Base-by-base conservation (phyloP, 768 basidiomycete genomes). In the Suillus alpinus region DNA sequence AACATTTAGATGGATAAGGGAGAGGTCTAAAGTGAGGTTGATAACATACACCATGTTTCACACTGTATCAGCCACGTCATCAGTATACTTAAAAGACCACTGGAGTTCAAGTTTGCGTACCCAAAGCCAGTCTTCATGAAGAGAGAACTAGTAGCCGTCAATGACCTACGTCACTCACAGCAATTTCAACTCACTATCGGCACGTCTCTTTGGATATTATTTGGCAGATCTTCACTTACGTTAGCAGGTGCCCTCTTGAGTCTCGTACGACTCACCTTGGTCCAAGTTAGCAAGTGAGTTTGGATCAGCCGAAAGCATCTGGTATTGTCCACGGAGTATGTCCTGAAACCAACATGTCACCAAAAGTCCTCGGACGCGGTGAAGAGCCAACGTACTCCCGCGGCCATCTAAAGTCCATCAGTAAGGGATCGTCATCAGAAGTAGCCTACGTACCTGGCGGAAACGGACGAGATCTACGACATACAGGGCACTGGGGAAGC, bases 111-210 rank as follows among this genome's bases (percentile, higher is more conserved):
- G 18, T 37, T 57, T 16, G 80, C 83, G 57, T 72, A 93, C 92
- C 96, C 97, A 99, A 66, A 98, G 77, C 97, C 97, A 99, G 67
- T 94, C 91, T 74, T 94, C 91, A 61, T 86, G 85, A 16, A 98
- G 78, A 0, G 97, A 94, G 74, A 84, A 90, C 93, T 95, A 63
- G 20, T 50, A 29, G 18, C 16, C 12, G 44, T 39, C 56, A 71
- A 31, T 64, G 59, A 1, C 26, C 12, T 34, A 2, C 37, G 23
- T 29, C 18, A n/a, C 16, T 57, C 40, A 4, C 1, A 39, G 8
- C 31, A 5, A 34, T 12, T n/a, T 39, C 26, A 4, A 80, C 92
- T 79, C 74, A 94, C 93, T 60, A 99, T 99, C 0, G 96, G 96
- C 41, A 99, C 91, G 66, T 92, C 84, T 36, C 83, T 78, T 69